Base-by-base conservation (phyloP, 2,329 filamentous ascomycete genomes). In the Botrytis aclada region DNA sequence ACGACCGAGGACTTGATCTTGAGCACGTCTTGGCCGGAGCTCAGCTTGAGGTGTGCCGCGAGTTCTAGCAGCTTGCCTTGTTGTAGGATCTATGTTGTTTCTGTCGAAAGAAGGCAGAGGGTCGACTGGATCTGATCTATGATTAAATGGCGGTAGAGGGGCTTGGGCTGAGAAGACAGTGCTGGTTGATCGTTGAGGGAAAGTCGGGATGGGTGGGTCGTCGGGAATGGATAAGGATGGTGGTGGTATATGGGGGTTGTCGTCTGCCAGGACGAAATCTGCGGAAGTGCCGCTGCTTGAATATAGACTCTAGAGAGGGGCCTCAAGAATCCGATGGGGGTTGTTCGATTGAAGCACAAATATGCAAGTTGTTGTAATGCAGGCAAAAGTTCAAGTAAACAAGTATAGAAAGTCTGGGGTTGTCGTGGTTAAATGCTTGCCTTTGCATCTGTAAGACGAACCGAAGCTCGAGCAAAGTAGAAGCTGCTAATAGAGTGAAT, bases 261-360 rank as follows among this genome's bases (percentile, higher is more conserved):
- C 87, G 88, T 92, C 87, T 87, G 91, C 91, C 91, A 93, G 91
- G 87, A 89, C 90, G 89, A 89, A 84, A 83, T 79, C 83, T 84
- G 84, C 84, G 85, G 86, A 84, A 83, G 75, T 81, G 83, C 85
- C 83, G 82, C 83, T 78, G 47, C 69, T 72, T 70, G 73, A 74
- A 60, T 70, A 47, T 70, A 61, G 71, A 54, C 61, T 74, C 51
- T 41, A 72, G 70, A 72, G 70, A 67, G 34, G n/a, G 54, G n/a
- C 39, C 70, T 67, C 70, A 45, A 67, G 51, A 72, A 71, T 45
- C 69, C 63, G 41, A 54, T 41, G 32, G 60, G 45, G 45, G 29
- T 25, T 47, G 20, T 43, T 32, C 16, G 18, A 54, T 43, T 10
- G 61, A 67, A 41, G 61, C 22, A 60, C 64, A 6, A 43, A 22